Conservation (phyloP, 805 yeast genomes). For the Saturnispora sanitii region DNA sequence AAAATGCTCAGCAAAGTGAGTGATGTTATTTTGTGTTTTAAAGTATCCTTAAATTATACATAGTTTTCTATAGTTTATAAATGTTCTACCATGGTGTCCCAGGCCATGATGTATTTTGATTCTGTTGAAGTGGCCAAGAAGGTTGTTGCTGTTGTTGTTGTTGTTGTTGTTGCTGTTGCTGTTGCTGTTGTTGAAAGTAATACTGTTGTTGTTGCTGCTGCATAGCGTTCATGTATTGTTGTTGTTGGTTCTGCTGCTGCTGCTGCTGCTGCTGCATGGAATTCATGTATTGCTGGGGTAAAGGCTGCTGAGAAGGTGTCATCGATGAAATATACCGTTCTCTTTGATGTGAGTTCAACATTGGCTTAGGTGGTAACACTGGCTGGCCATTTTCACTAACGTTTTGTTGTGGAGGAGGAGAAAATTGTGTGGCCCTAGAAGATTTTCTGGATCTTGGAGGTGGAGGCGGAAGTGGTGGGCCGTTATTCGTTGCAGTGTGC, state of each 20-base stretch:
- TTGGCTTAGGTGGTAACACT: conserved; percentile 25
- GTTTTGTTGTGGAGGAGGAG: not conserved
- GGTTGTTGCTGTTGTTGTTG: conserved; percentile 2
- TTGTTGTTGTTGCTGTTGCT: conserved; percentile 4
- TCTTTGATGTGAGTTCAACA: conserved; percentile 21
- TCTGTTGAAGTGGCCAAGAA: not conserved
- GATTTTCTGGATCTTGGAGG: conserved; percentile 24
- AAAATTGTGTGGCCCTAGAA: conserved; percentile 18
- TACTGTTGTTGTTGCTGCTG: conserved; percentile 12
- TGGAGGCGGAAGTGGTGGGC: conserved; percentile 22
- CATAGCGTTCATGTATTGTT: conserved; percentile 8
- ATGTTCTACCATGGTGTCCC: conserved; percentile 1
- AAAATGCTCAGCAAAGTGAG: conserved; percentile 2
- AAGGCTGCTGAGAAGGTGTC: conserved; percentile 3
- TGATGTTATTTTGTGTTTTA: too few relatives aligned
- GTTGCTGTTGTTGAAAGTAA: conserved; percentile 12
- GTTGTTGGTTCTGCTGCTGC: conserved; percentile 17
- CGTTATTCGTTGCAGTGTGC: conserved; percentile 15
- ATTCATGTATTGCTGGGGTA: conserved; percentile 10
- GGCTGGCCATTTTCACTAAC: conserved; percentile 12
- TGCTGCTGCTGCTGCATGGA: conserved; percentile 12
- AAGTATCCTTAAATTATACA: not conserved
- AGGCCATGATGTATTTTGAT: not conserved
- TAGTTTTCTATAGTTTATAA: not conserved
- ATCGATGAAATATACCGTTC: conserved; percentile 19